Conservation (phyloP, 2,329 filamentous ascomycete species). For the Didymellaceae sp. region DNA sequence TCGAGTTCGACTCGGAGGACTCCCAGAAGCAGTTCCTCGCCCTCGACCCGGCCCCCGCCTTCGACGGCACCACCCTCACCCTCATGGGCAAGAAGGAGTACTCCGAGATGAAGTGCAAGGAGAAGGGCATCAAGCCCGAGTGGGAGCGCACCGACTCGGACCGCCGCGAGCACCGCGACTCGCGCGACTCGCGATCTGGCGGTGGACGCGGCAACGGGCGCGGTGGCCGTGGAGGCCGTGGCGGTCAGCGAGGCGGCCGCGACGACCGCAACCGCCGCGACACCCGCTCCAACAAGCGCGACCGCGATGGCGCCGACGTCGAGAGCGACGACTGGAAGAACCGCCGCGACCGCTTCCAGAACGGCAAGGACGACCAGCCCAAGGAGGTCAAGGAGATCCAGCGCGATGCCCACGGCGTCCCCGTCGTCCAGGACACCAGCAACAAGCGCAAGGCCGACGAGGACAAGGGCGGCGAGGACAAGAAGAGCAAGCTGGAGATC, state of each 20-base stretch:
- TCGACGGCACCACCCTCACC: constrained; percentile 78
- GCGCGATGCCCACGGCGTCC: constrained; percentile 36
- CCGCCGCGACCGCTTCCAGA: constrained; percentile 45
- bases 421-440: constrained; percentile 35
- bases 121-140: constrained; percentile 54
- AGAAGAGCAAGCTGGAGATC: constrained; percentile 47
- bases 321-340: constrained; percentile 38
- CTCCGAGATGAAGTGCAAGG: constrained; percentile 60
- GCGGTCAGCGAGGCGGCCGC: constrained; percentile 24
- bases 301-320: constrained; percentile 33
- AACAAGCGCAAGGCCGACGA: constrained; percentile 47
- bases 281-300: constrained; percentile 28
- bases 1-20: constrained; percentile 85
- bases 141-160: constrained; percentile 46
- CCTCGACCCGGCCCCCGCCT: constrained; percentile 81
- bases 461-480: constrained; percentile 23
- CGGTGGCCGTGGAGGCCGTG: constrained; percentile 33
- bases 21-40: constrained; percentile 79
- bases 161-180: constrained; percentile 24
- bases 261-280: constrained; percentile 28
- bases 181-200: constrained; percentile 42
- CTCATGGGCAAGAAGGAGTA: constrained; percentile 92
- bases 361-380: constrained; percentile 34
- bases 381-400: constrained; percentile 30
- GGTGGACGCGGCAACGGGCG: constrained; percentile 39